Evolutionary conservation across 179 eudicot genomes (phyloP).

Genomic region (Vitellaria paradoxa): DNA sequence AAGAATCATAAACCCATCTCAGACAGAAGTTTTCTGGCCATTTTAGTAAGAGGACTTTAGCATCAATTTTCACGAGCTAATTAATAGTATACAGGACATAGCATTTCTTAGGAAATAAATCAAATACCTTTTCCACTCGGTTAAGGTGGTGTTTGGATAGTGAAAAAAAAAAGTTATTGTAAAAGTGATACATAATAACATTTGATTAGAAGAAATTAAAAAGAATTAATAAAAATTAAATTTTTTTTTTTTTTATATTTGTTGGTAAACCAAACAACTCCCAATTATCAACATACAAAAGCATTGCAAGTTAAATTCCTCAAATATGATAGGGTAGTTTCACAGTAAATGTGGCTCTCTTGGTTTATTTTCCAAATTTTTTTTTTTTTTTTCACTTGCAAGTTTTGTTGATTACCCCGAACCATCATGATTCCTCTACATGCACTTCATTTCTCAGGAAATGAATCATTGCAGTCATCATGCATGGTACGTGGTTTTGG

Average conservation of each 20-base stretch:
- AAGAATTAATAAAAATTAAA: too few species aligned
- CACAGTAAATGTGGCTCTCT: not conserved
- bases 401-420: not conserved
- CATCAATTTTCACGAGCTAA: too few species aligned
- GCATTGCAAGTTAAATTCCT: too few species aligned
- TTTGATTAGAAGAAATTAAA: too few species aligned
- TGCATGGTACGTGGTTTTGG: not conserved
- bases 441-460: not conserved
- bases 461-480: not conserved
- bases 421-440: constrained; percentile 9
- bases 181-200: too few species aligned
- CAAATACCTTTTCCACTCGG: not conserved
- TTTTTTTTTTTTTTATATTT: too few species aligned
- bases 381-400: not conserved
- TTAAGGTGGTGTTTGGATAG: not conserved
- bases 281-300: not conserved
- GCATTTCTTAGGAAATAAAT: not conserved
- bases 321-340: too few species aligned
- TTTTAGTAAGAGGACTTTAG: too few species aligned
- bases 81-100: not conserved
- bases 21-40: too few species aligned
- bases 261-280: too few species aligned
- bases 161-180: too few species aligned
- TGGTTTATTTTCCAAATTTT: not conserved
- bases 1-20: too few species aligned